These are phyloP conservation scores for Neonectria sp. DNA, from an alignment of 2,329 filamentous ascomycete genomes.

Conservation along the genomic window DNA sequence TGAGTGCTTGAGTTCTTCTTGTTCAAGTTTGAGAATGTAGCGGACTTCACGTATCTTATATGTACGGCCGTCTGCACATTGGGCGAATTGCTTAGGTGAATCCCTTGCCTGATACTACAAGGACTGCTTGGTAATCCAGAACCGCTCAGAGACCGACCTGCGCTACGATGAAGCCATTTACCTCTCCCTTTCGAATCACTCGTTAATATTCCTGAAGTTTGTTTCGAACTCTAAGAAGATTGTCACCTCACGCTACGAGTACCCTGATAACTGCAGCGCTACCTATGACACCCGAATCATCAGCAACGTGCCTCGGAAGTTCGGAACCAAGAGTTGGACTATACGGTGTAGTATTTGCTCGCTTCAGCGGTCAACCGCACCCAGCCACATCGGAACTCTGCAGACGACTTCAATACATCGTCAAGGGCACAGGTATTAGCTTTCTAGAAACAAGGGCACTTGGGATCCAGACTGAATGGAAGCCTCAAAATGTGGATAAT, in stretches of 20 bases:
- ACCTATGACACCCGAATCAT: background rate
- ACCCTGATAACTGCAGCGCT: background rate
- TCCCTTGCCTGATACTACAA: background rate
- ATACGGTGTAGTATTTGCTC: background rate
- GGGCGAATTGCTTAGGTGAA: background rate
- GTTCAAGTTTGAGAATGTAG: background rate
- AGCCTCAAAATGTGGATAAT: background rate
- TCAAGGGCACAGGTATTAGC: background rate
- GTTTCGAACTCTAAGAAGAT: slow-evolving; percentile 5
- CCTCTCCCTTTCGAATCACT: background rate
- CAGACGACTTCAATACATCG: background rate
- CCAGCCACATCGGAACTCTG: background rate
- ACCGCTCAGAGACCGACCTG: background rate
- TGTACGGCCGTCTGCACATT: background rate
- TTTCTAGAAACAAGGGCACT: background rate
- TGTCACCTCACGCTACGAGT: background rate
- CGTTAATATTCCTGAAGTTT: background rate
- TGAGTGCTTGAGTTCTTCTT: slow-evolving; percentile 7
- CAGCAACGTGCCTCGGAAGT: background rate
- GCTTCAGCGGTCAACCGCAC: background rate
- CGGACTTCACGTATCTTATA: background rate
- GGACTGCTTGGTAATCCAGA: background rate
- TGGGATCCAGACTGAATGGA: background rate
- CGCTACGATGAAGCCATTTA: background rate
- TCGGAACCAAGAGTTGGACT: background rate